These are phyloP conservation scores for Furcasterigmium sp. DNA, from an alignment of 2,329 filamentous ascomycete species.

Conservation along the genomic window DNA sequence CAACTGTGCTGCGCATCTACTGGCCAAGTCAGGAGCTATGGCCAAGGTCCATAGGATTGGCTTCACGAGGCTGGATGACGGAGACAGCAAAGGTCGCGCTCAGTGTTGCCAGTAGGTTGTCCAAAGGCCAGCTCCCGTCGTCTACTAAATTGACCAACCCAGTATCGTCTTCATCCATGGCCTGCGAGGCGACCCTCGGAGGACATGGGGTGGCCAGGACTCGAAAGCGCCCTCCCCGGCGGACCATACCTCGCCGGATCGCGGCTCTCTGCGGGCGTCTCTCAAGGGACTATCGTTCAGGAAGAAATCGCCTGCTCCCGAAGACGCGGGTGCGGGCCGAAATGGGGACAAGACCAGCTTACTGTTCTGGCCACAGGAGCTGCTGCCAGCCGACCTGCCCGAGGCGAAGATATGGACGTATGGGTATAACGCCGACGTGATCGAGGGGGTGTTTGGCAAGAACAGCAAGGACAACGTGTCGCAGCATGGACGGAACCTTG, in stretches of 20 bases:
- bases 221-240: constrained; percentile 6
- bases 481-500: constrained; percentile 26
- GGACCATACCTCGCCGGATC: too few relatives aligned
- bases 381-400: constrained; percentile 27
- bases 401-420: constrained; percentile 32
- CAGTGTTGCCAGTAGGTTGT: too few relatives aligned
- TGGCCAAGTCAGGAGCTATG: too few relatives aligned
- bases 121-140: too few relatives aligned
- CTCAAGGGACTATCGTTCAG: too few relatives aligned
- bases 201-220: constrained; percentile 21
- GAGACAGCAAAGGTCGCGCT: too few relatives aligned
- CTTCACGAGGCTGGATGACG: too few relatives aligned
- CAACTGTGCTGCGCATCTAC: too few relatives aligned
- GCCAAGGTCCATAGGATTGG: too few relatives aligned
- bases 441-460: constrained; percentile 25
- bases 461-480: constrained; percentile 31
- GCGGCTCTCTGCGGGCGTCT: too few relatives aligned
- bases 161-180: constrained; percentile 30
- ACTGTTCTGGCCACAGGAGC: constrained; percentile 29
- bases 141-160: not conserved
- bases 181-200: constrained; percentile 24
- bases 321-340: not conserved
- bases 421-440: constrained; percentile 31
- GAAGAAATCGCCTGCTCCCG: constrained; percentile 7
- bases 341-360: not conserved